Base-by-base conservation (phyloP, 2,329 filamentous ascomycete species). In the Aspergillus transmontanensis region DNA sequence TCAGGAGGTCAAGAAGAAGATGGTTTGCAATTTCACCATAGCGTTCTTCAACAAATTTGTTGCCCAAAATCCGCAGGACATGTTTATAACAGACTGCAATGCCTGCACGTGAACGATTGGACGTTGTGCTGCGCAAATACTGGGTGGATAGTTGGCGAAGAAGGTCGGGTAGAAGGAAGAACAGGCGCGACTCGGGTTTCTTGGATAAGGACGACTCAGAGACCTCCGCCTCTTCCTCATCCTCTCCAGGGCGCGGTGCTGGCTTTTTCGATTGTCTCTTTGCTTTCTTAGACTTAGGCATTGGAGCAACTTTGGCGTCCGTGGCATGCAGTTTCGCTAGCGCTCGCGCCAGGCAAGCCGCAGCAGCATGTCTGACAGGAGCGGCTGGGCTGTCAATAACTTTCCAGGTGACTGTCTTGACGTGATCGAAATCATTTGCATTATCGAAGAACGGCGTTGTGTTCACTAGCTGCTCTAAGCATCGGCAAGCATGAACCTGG, bases 21-120 rank as follows among this genome's bases (percentile, higher is more conserved):
- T 93, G 92, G 66, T 91, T 89, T 5, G 94, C 87, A 67, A 99
- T 93, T 58, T 87, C 88, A 39, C 90, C 81, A 74, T 97, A 99
- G 70, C 92, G 90, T 51, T 86, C 84, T 77, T 97, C 93, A 6
- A 98, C 86, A n/a, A 90, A 85, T 66, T 88, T 90, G 73, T 95
- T 91, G 5, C 93, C 93, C 11, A 99, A 80, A 16, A 89, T 88
- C 68, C 87, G 89, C 57, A 98, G 82, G 10, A 97, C 85, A 71
- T 90, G 90, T 65, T 91, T 89, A 75, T 97, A 98, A 79, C 93
- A 96, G 11, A 96, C 85, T 7, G 92, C 91, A 59, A 99, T 88
- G 9, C 91, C 93, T 43, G 93, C 91, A 68, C 95, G 88, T 26
- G 90, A 86, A 71, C 87, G 90, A 76, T 95, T 96, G 1, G 90